Evolutionary conservation across 1,284 basidiomycete species (phyloP).

Genomic region (Cutaneotrichosporon sp.): DNA sequence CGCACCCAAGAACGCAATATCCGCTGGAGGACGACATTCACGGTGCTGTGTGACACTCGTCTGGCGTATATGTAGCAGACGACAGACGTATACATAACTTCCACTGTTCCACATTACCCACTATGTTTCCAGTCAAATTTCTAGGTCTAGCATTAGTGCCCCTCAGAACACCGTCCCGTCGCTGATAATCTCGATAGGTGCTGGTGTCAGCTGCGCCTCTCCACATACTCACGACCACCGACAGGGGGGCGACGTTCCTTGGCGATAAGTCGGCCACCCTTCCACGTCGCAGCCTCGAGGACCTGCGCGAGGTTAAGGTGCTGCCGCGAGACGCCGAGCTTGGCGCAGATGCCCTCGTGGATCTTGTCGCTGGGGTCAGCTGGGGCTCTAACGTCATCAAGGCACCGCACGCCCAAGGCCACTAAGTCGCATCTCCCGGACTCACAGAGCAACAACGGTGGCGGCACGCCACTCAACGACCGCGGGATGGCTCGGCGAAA

Average conservation of each 20-base stretch:
- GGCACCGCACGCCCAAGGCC: too few relatives aligned
- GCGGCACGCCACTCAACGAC: slow-evolving; percentile 94
- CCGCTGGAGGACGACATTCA: too few relatives aligned
- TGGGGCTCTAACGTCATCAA: neutral
- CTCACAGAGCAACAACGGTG: slow-evolving; percentile 84
- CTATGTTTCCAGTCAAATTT: too few relatives aligned
- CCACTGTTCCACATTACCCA: too few relatives aligned
- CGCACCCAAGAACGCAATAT: too few relatives aligned
- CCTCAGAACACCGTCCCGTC: slow-evolving; percentile 35
- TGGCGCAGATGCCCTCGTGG: slow-evolving; percentile 62
- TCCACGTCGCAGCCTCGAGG: slow-evolving; percentile 92
- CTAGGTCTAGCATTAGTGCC: neutral
- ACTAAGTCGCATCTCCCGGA: neutral
- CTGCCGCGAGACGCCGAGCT: slow-evolving; percentile 54
- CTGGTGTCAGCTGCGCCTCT: slow-evolving; percentile 7
- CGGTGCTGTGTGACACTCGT: too few relatives aligned
- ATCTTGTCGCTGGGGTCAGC: slow-evolving; percentile 64
- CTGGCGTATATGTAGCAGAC: too few relatives aligned
- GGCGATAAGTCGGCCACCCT: slow-evolving; percentile 87
- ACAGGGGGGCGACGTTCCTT: slow-evolving; percentile 64
- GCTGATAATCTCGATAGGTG: slow-evolving; percentile 36
- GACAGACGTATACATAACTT: too few relatives aligned
- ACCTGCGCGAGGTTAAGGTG: slow-evolving; percentile 70
- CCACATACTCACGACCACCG: slow-evolving; percentile 54
- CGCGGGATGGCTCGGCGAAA: slow-evolving; percentile 68